Percentiles rank a stretch among this genome's conserved stretches.
Evolutionary conservation across 108 stramenopile species (phyloP).

Genomic region (Cyclostephanos tholiformis): DNA sequence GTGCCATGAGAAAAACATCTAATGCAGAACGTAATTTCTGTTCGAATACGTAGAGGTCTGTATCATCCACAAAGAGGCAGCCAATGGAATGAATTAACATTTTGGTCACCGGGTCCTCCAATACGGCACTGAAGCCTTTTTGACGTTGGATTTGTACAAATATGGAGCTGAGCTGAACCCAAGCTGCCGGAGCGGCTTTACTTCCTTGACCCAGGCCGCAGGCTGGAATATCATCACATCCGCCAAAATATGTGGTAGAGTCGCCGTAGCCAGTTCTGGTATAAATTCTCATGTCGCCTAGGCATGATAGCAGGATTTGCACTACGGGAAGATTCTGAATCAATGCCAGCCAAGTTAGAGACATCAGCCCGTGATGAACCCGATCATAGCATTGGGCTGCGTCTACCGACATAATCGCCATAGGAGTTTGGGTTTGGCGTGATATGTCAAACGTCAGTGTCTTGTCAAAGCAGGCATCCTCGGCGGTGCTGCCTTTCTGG

Average conservation of each 20-base stretch:
- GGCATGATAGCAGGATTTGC: not conserved
- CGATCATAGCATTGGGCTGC: slow-evolving; percentile 2
- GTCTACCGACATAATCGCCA: not conserved
- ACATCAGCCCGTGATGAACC: slow-evolving; percentile 1
- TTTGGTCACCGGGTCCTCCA: slow-evolving; percentile 1
- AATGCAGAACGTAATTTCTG: not conserved
- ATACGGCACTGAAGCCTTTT: not conserved
- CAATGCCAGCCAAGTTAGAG: slow-evolving; percentile 1
- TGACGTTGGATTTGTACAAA: not conserved
- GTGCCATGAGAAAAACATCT: not conserved
- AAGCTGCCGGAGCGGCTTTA: not conserved
- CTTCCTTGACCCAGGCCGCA: no score
- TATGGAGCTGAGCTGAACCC: slow-evolving; percentile 2
- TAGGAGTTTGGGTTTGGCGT: not conserved
- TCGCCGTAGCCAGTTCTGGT: no score
- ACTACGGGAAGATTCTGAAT: not conserved
- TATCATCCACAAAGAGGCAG: slow-evolving; percentile 4
- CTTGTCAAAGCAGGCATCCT: not conserved
- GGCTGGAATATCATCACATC: no score
- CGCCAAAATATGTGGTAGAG: no score
- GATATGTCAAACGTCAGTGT: not conserved
- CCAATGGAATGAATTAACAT: not conserved
- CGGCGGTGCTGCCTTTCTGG: not conserved
- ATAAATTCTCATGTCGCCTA: no score
- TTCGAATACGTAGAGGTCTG: not conserved